Base-by-base conservation (phyloP, 495 filamentous ascomycete species). In the Lasiosphaeria miniovina region DNA sequence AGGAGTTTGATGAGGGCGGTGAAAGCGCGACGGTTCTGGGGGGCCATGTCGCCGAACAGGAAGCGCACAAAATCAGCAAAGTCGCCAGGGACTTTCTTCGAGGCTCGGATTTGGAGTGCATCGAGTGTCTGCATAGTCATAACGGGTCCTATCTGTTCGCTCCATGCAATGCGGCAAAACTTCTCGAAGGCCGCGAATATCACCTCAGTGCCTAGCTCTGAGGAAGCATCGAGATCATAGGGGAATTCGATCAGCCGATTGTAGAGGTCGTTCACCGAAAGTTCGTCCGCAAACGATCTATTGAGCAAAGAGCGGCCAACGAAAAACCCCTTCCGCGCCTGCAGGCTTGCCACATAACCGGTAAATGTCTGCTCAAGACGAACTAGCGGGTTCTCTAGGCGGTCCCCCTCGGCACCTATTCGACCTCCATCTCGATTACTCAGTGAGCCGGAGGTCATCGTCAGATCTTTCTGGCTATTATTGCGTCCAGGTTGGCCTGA, bases 101-200 rank as follows among this genome's bases (percentile, higher is more conserved):
- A 86, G 41, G 89, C 89, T 61, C 90, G 88, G 36, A 79, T 78
- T 65, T 93, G 91, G 31, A 98, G 77, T 11, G 80, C 77, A 52
- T 85, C 82, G 34, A 96, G 74, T 14, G 82, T 79, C 32, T 86
- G 75, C 36, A 79, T 70, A 3, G 86, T 80, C 59, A 98, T 81
- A 40, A 98, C 79, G 3, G 89, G 83, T 0, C 95, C 95, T 80
- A 97, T 93, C 61, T 90, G 88, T 52, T 91, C 86, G 55, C 80
- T 85, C 94, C 94, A 98, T 35, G 91, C 91, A 58, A 89, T 87
- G 58, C 84, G 85, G 67, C 97, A 79, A 61, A 97, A 98, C 60
- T 94, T 96, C 65, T 96, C 92, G 67, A 98, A 98, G 1, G 93
- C 90, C 15, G 88, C 87, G 65, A 97, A 96, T 9, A 97, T 79